Evolutionary conservation across 129 eudicot genomes (phyloP).

Genomic region (Flaveria linearis): DNA sequence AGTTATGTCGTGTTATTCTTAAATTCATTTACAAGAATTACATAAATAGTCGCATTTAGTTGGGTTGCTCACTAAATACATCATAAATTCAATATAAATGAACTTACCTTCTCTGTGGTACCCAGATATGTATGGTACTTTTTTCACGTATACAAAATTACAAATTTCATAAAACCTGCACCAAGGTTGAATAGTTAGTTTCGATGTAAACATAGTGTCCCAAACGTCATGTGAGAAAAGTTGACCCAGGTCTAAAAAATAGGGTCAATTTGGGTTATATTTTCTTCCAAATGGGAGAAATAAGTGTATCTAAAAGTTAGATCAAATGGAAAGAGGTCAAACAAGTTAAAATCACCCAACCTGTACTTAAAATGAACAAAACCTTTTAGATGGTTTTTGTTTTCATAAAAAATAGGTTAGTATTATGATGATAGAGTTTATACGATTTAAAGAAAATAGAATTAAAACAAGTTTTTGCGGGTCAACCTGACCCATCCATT

Average conservation of each 20-base stretch:
- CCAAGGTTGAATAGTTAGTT: conserved; percentile 7
- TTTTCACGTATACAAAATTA: conserved; percentile 46
- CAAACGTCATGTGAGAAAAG: background rate
- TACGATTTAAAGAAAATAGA: background rate
- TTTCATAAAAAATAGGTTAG: background rate
- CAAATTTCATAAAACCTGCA: conserved; percentile 46
- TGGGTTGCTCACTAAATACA: conserved; percentile 44
- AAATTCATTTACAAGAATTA: conserved; percentile 36
- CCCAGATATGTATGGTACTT: conserved; percentile 36
- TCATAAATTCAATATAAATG: conserved; percentile 29
- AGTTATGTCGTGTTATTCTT: conserved; percentile 19
- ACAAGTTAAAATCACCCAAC: background rate
- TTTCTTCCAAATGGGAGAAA: background rate
- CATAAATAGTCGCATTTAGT: conserved; percentile 24
- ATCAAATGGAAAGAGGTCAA: background rate
- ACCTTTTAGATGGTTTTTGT: background rate
- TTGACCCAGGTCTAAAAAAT: background rate
- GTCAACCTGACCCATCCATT: conserved; percentile 15
- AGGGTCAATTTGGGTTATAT: background rate
- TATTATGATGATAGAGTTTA: background rate
- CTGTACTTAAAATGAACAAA: background rate
- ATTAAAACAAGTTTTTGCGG: background rate
- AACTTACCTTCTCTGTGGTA: conserved; percentile 34
- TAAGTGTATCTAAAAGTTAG: background rate
- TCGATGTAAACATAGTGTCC: background rate